Evolutionary conservation across 2,329 filamentous ascomycete species (phyloP).

Genomic region (Fusarium odoratissimum): DNA sequence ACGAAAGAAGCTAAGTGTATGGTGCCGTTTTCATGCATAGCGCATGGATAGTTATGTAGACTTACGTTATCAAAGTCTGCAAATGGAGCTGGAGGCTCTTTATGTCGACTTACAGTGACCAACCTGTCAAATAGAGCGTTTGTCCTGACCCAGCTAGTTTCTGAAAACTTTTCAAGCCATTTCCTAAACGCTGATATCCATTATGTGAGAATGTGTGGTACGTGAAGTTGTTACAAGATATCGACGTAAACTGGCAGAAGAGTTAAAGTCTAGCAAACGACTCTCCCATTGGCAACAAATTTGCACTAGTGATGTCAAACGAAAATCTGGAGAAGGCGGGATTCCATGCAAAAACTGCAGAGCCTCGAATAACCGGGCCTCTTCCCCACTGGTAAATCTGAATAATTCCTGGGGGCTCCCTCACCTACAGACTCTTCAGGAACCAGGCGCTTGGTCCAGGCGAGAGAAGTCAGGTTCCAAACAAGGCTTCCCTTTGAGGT

Average conservation of each 20-base stretch:
- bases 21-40: conserved; percentile 33
- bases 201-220: background rate
- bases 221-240: conserved; percentile 1
- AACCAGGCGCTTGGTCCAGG: conserved; percentile 47
- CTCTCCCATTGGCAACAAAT: conserved; percentile 21
- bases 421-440: conserved; percentile 33
- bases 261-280: conserved; percentile 20
- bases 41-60: conserved; percentile 33
- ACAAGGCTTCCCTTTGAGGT: conserved; percentile 44
- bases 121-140: conserved; percentile 8
- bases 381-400: conserved; percentile 36
- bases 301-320: conserved; percentile 40
- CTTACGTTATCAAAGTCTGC: conserved; percentile 38
- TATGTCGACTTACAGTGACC: conserved; percentile 21
- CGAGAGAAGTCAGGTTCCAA: conserved; percentile 17
- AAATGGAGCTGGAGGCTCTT: conserved; percentile 19
- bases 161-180: background rate
- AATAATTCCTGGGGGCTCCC: conserved; percentile 15
- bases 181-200: background rate
- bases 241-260: background rate
- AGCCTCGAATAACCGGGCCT: conserved; percentile 52
- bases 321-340: conserved; percentile 37
- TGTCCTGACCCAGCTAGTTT: background rate
- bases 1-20: conserved; percentile 32
- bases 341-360: conserved; percentile 40